Conservation (phyloP, 192 early-diverging fungal genomes). For the Gamsiella multidivaricata region DNA sequence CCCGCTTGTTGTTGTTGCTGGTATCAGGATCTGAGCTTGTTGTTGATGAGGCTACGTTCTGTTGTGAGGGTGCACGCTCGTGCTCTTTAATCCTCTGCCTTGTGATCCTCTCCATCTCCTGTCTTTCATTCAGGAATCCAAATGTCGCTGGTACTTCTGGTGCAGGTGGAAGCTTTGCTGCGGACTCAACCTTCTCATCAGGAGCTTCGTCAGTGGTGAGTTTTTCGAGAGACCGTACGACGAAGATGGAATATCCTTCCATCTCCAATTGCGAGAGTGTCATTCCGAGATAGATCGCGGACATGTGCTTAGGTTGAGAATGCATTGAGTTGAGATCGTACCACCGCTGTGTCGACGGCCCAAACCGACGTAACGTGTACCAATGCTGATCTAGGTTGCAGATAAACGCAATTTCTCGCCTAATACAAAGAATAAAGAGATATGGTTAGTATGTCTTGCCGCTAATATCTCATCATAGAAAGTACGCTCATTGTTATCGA, state of each 20-base stretch:
- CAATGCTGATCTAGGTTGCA: slow-evolving; percentile 75
- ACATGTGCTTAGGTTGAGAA: slow-evolving; percentile 64
- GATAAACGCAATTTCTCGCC: slow-evolving; percentile 71
- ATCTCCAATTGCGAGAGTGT: slow-evolving; percentile 60
- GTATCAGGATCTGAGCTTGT: background rate
- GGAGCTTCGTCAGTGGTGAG: background rate
- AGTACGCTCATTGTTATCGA: too few relatives aligned
- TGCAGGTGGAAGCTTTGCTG: background rate
- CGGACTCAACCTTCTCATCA: background rate
- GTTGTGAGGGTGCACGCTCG: slow-evolving; percentile 15
- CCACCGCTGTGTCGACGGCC: slow-evolving; percentile 70
- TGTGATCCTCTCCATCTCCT: slow-evolving; percentile 45
- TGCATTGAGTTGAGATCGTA: slow-evolving; percentile 79
- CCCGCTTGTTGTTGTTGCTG: slow-evolving; percentile 3
- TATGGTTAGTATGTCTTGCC: background rate
- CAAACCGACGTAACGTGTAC: slow-evolving; percentile 77
- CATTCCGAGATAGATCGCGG: slow-evolving; percentile 75
- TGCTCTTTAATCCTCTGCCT: slow-evolving; percentile 39
- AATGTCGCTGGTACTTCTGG: background rate
- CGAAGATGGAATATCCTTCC: slow-evolving; percentile 59
- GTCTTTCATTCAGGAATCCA: slow-evolving; percentile 27
- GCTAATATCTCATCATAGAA: too few relatives aligned
- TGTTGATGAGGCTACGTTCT: background rate
- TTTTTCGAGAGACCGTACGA: slow-evolving; percentile 35
- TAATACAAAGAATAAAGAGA: slow-evolving; percentile 14